Percentiles rank a stretch among this genome's conserved stretches.
Evolutionary conservation across 2,329 filamentous ascomycete genomes (phyloP).

Genomic region (Verticillium isaacii): DNA sequence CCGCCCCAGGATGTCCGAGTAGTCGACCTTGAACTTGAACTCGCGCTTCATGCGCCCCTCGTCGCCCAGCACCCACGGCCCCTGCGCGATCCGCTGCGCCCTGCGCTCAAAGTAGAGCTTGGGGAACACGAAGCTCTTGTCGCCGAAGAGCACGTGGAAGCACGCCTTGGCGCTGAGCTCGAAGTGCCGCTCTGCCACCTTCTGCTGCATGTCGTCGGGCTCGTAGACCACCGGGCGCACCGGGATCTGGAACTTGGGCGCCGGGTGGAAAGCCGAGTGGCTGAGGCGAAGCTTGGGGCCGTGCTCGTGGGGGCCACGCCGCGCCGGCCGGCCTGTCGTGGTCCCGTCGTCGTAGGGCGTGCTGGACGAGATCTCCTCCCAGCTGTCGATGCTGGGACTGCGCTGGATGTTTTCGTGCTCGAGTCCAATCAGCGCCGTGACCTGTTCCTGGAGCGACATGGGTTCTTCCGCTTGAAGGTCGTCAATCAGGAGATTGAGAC

Average conservation of each 20-base stretch:
- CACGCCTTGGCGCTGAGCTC: constrained; percentile 90
- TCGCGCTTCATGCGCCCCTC: constrained; percentile 68
- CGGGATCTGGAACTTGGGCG: constrained; percentile 75
- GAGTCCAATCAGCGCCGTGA: constrained; percentile 69
- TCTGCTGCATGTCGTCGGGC: constrained; percentile 72
- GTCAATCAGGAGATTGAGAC: constrained; percentile 80
- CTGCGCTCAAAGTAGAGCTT: constrained; percentile 80
- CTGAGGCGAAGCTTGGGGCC: constrained; percentile 19
- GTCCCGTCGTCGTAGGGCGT: constrained; percentile 57
- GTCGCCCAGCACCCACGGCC: constrained; percentile 73
- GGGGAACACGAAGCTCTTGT: constrained; percentile 92
- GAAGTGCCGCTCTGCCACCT: constrained; percentile 75
- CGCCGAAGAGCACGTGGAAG: constrained; percentile 94
- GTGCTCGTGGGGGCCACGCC: constrained; percentile 20
- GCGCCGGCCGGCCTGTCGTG: constrained; percentile 31
- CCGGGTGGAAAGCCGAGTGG: constrained; percentile 20
- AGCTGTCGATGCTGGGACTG: constrained; percentile 79
- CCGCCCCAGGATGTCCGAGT: constrained; percentile 60
- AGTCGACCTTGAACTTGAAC: constrained; percentile 74
- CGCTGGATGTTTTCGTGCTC: constrained; percentile 58
- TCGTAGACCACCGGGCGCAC: constrained; percentile 77
- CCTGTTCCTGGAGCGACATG: constrained; percentile 62
- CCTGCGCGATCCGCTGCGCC: constrained; percentile 76
- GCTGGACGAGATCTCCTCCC: constrained; percentile 72
- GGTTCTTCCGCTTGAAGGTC: constrained; percentile 71